These are phyloP conservation scores for Lentinus tigrinus DNA, from an alignment of 768 basidiomycete genomes.

Conservation along the genomic window DNA sequence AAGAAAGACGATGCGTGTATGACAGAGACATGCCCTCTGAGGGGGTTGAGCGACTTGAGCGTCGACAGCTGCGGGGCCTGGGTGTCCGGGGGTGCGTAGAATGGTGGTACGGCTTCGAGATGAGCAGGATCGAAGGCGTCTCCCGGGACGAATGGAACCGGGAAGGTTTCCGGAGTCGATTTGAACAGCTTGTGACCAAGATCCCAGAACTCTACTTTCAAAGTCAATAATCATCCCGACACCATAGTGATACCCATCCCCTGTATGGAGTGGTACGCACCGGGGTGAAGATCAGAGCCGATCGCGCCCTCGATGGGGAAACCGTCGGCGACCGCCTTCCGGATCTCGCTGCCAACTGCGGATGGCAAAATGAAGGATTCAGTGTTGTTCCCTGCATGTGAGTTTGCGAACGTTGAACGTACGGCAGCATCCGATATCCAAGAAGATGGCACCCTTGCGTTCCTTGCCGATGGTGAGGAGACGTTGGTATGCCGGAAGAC, in stretches of 20 bases:
- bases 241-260: neutral
- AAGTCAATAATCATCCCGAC: too few relatives aligned
- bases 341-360: slow-evolving; percentile 42
- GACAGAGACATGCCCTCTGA: slow-evolving; percentile 45
- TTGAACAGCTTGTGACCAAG: slow-evolving; percentile 61
- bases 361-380: neutral
- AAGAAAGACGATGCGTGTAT: slow-evolving; percentile 54
- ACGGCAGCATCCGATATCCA: slow-evolving; percentile 50
- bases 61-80: slow-evolving; percentile 27
- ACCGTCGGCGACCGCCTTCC: slow-evolving; percentile 42
- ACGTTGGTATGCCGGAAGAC: slow-evolving; percentile 24
- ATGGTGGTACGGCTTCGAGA: slow-evolving; percentile 26
- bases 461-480: slow-evolving; percentile 38
- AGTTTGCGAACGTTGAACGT: slow-evolving; percentile 16
- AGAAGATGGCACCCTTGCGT: slow-evolving; percentile 35
- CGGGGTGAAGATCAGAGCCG: slow-evolving; percentile 37
- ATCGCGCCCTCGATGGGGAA: slow-evolving; percentile 40
- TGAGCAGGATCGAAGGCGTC: slow-evolving; percentile 49
- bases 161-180: slow-evolving; percentile 49
- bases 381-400: neutral
- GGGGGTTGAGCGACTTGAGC: slow-evolving; percentile 35
- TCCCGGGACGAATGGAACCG: slow-evolving; percentile 54
- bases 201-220: slow-evolving; percentile 54
- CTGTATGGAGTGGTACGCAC: slow-evolving; percentile 25
- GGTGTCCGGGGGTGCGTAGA: neutral